These are phyloP conservation scores for Xylogone sp. DNA, from an alignment of 2,329 filamentous ascomycete genomes.

Conservation along the genomic window DNA sequence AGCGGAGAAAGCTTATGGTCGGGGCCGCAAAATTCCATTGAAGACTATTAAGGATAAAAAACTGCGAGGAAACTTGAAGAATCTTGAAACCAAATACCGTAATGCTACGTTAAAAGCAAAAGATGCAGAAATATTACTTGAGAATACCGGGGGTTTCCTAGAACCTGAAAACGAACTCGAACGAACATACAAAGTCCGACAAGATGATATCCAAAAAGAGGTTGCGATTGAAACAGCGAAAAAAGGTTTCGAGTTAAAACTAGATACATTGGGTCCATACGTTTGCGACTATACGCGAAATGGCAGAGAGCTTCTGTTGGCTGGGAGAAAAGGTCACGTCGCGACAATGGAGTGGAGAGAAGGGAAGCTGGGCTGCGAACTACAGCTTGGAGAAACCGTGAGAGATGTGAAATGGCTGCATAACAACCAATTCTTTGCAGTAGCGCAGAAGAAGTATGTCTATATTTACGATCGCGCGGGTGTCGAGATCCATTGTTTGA, in stretches of 20 bases:
- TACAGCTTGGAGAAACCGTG: slow-evolving; percentile 87
- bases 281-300: slow-evolving; percentile 85
- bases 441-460: slow-evolving; percentile 92
- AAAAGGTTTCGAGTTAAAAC: slow-evolving; percentile 86
- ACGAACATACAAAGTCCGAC: slow-evolving; percentile 85
- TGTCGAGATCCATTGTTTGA: slow-evolving; percentile 87
- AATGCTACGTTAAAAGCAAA: slow-evolving; percentile 80
- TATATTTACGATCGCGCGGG: slow-evolving; percentile 95
- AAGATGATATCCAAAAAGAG: slow-evolving; percentile 74
- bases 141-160: slow-evolving; percentile 80
- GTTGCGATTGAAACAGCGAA: slow-evolving; percentile 82
- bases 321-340: slow-evolving; percentile 88
- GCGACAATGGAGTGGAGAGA: slow-evolving; percentile 96
- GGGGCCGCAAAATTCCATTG: slow-evolving; percentile 71
- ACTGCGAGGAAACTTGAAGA: slow-evolving; percentile 72
- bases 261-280: slow-evolving; percentile 83
- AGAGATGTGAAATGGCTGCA: slow-evolving; percentile 89
- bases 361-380: slow-evolving; percentile 84
- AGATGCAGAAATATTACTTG: slow-evolving; percentile 90
- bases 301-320: slow-evolving; percentile 79
- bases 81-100: slow-evolving; percentile 78
- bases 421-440: slow-evolving; percentile 91
- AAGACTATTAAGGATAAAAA: slow-evolving; percentile 85
- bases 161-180: slow-evolving; percentile 88
- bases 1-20: slow-evolving; percentile 76